Percentiles rank a stretch among this genome's conserved stretches.
Conservation (phyloP, 352 stramenopile species). For the Pythium apleroticum region DNA sequence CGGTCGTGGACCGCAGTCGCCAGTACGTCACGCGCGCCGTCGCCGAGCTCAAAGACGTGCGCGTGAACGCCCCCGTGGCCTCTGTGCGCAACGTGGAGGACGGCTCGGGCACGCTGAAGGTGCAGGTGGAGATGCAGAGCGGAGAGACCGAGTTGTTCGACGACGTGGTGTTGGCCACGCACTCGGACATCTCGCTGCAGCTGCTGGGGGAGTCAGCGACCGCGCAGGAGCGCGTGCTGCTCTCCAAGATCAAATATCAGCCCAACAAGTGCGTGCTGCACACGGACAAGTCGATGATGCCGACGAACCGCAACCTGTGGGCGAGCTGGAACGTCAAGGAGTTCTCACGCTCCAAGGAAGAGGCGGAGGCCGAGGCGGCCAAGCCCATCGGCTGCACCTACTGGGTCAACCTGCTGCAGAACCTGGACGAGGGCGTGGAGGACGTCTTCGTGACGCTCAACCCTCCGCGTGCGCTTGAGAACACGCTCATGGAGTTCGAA, state of each 20-base stretch:
- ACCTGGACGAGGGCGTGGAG: conserved; percentile 47
- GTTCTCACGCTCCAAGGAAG: conserved; percentile 11
- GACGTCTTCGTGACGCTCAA: conserved; percentile 91
- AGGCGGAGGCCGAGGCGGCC: conserved; percentile 32
- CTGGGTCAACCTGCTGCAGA: conserved; percentile 87
- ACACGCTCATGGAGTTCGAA: conserved; percentile 47
- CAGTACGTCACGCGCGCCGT: conserved; percentile 76
- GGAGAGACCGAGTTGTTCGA: conserved; percentile 29
- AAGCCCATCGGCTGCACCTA: conserved; percentile 65
- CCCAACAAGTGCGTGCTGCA: conserved; percentile 42
- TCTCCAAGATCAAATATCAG: conserved; percentile 40
- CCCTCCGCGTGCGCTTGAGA: conserved; percentile 53
- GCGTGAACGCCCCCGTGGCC: conserved; percentile 40
- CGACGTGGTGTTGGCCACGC: conserved; percentile 54
- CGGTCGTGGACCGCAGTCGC: conserved; percentile 51
- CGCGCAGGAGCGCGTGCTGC: conserved; percentile 40
- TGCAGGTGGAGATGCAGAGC: conserved; percentile 25
- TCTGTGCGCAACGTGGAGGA: conserved; percentile 38
- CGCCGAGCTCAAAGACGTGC: conserved; percentile 30
- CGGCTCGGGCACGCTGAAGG: conserved; percentile 22
- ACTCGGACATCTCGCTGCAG: conserved; percentile 28
- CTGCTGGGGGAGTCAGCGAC: conserved; percentile 32
- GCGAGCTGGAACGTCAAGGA: conserved; percentile 89
- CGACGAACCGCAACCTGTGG: conserved; percentile 63
- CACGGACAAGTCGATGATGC: conserved; percentile 57